These are phyloP conservation scores for Neurospora sp. DNA, from an alignment of 495 filamentous ascomycete species.

Conservation along the genomic window DNA sequence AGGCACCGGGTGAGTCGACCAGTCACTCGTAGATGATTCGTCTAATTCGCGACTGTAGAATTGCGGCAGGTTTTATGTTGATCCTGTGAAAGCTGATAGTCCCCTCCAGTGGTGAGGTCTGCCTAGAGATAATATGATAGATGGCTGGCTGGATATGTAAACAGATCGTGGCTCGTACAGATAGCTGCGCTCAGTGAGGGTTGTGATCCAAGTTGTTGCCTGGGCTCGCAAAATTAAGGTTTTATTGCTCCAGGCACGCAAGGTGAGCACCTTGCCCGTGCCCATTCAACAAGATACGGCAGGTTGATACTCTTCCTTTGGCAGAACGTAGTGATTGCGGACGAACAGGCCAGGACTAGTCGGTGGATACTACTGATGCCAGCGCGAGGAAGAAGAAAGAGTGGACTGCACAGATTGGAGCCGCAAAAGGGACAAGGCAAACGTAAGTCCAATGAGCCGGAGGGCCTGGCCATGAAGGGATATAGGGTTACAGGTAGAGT, in stretches of 20 bases:
- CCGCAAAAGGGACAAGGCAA: background rate
- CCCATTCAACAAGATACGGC: background rate
- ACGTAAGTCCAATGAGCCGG: background rate
- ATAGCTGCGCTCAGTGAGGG: background rate
- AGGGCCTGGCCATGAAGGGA: background rate
- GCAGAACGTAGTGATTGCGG: background rate
- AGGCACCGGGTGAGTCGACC: background rate
- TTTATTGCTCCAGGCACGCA: background rate
- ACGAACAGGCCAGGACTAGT: background rate
- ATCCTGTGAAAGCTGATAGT: background rate
- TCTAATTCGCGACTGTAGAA: background rate
- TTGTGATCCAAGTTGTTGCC: background rate
- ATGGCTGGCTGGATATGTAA: background rate
- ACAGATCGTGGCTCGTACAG: background rate
- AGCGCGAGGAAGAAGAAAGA: background rate
- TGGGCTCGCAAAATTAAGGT: background rate
- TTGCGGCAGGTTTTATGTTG: background rate
- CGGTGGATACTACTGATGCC: background rate
- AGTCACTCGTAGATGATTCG: background rate
- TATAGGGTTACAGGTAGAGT: background rate
- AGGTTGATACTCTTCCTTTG: background rate
- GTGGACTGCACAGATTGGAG: background rate
- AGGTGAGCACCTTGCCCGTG: background rate
- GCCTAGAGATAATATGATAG: background rate
- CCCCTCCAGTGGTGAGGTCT: background rate